Evolutionary conservation across 306 rosid genomes (phyloP).

Genomic region (Casuarina cunninghamiana): DNA sequence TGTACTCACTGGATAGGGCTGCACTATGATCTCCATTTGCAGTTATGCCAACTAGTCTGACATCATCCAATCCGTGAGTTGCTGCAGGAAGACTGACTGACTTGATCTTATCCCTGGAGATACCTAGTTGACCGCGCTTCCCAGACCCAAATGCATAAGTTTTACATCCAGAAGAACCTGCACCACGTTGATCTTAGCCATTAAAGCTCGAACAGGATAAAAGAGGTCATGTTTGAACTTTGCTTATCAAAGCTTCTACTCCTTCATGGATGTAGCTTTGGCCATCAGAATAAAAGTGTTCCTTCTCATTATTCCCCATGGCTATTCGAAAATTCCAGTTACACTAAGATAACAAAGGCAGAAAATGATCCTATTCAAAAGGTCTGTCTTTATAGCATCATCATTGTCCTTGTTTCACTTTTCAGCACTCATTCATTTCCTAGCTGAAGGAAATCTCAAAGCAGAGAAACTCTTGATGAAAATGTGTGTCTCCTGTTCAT

Average conservation of each 20-base stretch:
- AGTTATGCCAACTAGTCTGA: slow-evolving; percentile 42
- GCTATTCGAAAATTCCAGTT: neutral
- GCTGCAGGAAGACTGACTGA: slow-evolving; percentile 51
- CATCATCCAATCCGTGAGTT: slow-evolving; percentile 51
- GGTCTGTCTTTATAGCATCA: neutral
- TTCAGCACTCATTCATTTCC: neutral
- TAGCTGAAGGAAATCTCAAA: neutral
- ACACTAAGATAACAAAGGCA: neutral
- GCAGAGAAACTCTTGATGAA: neutral
- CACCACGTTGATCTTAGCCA: slow-evolving; percentile 22
- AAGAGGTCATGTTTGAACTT: neutral
- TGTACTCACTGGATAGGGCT: slow-evolving; percentile 61
- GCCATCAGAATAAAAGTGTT: neutral
- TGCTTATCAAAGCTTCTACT: neutral
- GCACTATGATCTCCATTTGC: slow-evolving; percentile 98
- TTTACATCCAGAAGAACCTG: slow-evolving; percentile 47
- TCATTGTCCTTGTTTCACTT: neutral
- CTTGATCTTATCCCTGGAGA: slow-evolving; percentile 51
- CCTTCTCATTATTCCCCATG: neutral
- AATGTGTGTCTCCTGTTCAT: neutral
- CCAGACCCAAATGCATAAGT: slow-evolving; percentile 89
- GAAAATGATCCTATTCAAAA: neutral
- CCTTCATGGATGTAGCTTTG: neutral
- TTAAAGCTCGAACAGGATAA: slow-evolving; percentile 4
- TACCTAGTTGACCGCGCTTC: slow-evolving; percentile 88